Evolutionary conservation across 306 rosid genomes (phyloP).

Genomic region (Ormosia semicastrata): DNA sequence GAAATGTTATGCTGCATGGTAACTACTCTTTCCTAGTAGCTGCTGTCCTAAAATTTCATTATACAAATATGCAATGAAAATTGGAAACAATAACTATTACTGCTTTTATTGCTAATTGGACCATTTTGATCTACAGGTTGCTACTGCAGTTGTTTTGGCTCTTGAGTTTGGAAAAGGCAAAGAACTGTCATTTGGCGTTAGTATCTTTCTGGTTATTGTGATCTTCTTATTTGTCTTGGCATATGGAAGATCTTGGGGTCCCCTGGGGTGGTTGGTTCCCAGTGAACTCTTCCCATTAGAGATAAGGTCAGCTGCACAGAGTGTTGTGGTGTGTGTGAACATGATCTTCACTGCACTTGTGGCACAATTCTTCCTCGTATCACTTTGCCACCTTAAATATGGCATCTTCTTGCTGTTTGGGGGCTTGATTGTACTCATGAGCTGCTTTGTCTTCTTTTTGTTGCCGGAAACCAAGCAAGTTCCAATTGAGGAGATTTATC

Average conservation of each 20-base stretch:
- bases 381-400: slow-evolving; percentile 78
- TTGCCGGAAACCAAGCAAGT: slow-evolving; percentile 86
- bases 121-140: slow-evolving; percentile 42
- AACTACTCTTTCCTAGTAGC: not conserved
- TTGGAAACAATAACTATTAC: not conserved
- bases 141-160: slow-evolving; percentile 66
- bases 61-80: not conserved
- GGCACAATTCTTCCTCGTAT: slow-evolving; percentile 66
- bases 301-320: slow-evolving; percentile 88
- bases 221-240: slow-evolving; percentile 76
- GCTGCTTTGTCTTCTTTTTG: slow-evolving; percentile 60
- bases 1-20: slow-evolving; percentile 80
- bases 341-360: slow-evolving; percentile 77
- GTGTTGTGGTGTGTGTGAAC: slow-evolving; percentile 85
- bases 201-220: slow-evolving; percentile 61
- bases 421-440: slow-evolving; percentile 61
- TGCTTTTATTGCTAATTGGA: not conserved
- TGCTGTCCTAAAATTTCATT: not conserved
- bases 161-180: slow-evolving; percentile 57
- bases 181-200: slow-evolving; percentile 54
- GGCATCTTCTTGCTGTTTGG: slow-evolving; percentile 78
- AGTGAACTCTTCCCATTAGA: slow-evolving; percentile 89
- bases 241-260: slow-evolving; percentile 96
- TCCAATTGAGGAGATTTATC: slow-evolving; percentile 74
- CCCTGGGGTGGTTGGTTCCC: slow-evolving; percentile 89